Conservation (phyloP, 169 alveolate species). For the Toxoplasma gondii region DNA sequence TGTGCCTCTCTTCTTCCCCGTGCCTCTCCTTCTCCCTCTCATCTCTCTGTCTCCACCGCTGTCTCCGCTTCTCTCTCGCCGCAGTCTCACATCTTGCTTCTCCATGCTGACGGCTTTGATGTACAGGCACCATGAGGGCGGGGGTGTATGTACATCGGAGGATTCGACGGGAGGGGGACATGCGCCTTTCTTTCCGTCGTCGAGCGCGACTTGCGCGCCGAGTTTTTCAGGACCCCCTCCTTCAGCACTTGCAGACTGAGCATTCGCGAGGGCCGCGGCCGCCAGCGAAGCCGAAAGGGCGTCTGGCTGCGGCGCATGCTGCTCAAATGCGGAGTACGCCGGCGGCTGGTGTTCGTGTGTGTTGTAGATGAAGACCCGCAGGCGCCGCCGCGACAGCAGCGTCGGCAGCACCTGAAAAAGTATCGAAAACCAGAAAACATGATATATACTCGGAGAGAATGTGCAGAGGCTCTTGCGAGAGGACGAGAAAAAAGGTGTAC, state of each 20-base stretch:
- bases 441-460: no score
- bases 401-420: constrained; percentile 29
- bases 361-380: constrained; percentile 40
- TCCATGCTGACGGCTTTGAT: constrained; percentile 33
- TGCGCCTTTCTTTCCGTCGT: not conserved
- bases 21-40: not conserved
- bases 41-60: not conserved
- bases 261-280: constrained; percentile 37
- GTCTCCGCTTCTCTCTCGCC: not conserved
- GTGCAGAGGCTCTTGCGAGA: not conserved
- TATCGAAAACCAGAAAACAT: not conserved
- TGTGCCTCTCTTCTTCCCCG: not conserved
- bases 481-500: not conserved
- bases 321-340: not conserved
- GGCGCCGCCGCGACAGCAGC: constrained; percentile 33
- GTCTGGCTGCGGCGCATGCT: constrained; percentile 51
- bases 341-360: constrained; percentile 51
- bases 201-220: not conserved
- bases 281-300: not conserved
- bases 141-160: constrained; percentile 19
- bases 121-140: constrained; percentile 51
- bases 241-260: constrained; percentile 23
- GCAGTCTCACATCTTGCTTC: constrained; percentile 10
- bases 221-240: not conserved
- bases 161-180: not conserved